Conservation (phyloP, 140 eudicot genomes). For the Cichorium intybus region DNA sequence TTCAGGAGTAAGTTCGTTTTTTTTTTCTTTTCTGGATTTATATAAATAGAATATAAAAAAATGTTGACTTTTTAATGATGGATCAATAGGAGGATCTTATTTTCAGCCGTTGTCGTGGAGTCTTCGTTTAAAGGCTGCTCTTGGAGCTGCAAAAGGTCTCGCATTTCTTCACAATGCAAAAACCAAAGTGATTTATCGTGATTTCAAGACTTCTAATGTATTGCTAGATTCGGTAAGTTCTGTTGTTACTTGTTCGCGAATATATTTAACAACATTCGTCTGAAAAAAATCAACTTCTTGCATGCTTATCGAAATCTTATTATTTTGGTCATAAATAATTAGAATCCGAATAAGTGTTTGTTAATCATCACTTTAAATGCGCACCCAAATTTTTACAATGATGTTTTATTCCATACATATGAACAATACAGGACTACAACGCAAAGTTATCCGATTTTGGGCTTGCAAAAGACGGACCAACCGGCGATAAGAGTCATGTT, state of each 20-base stretch:
- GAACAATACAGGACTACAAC: slow-evolving; percentile 50
- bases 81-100: slow-evolving; percentile 76
- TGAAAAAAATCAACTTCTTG: neutral
- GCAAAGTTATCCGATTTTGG: slow-evolving; percentile 96
- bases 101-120: slow-evolving; percentile 93
- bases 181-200: slow-evolving; percentile 84
- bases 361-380: neutral
- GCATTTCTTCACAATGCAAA: slow-evolving; percentile 85
- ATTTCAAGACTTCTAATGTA: slow-evolving; percentile 89
- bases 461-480: slow-evolving; percentile 94
- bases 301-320: neutral
- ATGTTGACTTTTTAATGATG: neutral
- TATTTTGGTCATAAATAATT: neutral
- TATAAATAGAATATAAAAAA: neutral
- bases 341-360: no score
- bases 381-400: neutral
- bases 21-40: neutral
- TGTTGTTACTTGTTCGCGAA: neutral
- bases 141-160: slow-evolving; percentile 89
- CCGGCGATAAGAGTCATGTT: slow-evolving; percentile 83
- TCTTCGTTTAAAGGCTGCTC: slow-evolving; percentile 84
- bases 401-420: slow-evolving; percentile 13
- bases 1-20: slow-evolving; percentile 58
- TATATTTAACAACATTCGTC: neutral
- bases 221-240: slow-evolving; percentile 75